Base-by-base conservation (phyloP, 208 protist genomes). In the Trypanosoma melophagium region DNA sequence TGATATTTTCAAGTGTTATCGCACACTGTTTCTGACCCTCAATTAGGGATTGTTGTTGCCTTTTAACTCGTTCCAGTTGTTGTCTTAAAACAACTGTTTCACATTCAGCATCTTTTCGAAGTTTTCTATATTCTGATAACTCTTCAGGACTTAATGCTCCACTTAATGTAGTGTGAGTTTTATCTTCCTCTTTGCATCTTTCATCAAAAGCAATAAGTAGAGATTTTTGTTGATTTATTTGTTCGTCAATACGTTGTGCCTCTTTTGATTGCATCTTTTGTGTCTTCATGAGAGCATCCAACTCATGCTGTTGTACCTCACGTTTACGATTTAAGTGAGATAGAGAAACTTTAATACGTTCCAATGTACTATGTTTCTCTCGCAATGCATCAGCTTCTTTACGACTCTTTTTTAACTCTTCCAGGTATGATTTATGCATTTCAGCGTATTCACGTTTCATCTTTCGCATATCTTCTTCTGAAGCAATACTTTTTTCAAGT, bases 31-130 rank as follows among this genome's bases (percentile, higher is more conserved):
- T 79, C 60, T 86, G 51, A 25, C 80, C 84, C 68, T 95, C 81
- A 55, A 66, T 55, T 16, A 79, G 57, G 16, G 77, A 84, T 55
- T 94, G 83, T 54, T 80, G 81, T 66, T 94, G 76, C 22, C 90
- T 75, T 42, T 77, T 58, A 21, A 95, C 62, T 49, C 87, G 79
- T 8, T 92, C 81, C 38, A 83, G 21, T 75, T 93, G 86, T 66
- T 97, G 87, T 0, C 82, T 76, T 60, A 92, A 69, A 41, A 75
- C 81, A 17, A 95, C 87, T 0, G 90, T 95, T 62, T 86, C 76
- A 60, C 89, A 94, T 52, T 94, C 87, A 21, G 85, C 91, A 66
- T 91, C 89, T 45, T 89, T 89, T 28, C 86, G 80, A 58, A 97
- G 84, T 31, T 66, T 70, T 17, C 80, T 75, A 71, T 96, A 97